Conservation (phyloP, 1,284 basidiomycete genomes). For the Fomitopsis palustris region DNA sequence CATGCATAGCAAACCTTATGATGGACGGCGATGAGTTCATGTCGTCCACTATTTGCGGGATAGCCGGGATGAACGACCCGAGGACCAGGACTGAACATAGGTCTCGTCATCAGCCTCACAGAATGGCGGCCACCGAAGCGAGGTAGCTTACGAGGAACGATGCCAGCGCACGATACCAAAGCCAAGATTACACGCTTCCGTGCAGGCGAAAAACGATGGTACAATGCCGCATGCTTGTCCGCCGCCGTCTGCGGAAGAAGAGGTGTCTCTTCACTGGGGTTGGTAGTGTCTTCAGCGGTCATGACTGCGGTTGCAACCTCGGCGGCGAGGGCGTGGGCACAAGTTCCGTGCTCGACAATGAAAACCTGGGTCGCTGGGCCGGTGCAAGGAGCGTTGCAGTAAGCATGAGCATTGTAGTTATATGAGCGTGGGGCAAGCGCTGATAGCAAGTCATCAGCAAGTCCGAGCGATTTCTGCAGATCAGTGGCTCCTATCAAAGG, state of each 20-base stretch:
- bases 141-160: constrained; percentile 44
- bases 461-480: too few relatives aligned
- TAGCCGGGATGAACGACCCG: constrained; percentile 63
- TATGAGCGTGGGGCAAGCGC: too few relatives aligned
- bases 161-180: constrained; percentile 44
- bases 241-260: not conserved
- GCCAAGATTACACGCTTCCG: constrained; percentile 47
- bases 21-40: constrained; percentile 48
- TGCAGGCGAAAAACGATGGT: constrained; percentile 44
- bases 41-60: constrained; percentile 60
- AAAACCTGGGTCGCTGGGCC: too few relatives aligned
- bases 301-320: not conserved
- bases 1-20: constrained; percentile 42
- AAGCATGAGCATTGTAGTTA: too few relatives aligned
- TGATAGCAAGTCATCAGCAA: too few relatives aligned
- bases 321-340: too few relatives aligned
- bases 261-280: not conserved
- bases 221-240: constrained; percentile 26
- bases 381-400: too few relatives aligned
- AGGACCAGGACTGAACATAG: constrained; percentile 53
- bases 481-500: too few relatives aligned
- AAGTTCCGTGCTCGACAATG: too few relatives aligned
- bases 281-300: not conserved
- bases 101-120: not conserved
- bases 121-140: not conserved